Base-by-base conservation (phyloP, 805 yeast genomes). In the Kluyveromyces wickerhamii region DNA sequence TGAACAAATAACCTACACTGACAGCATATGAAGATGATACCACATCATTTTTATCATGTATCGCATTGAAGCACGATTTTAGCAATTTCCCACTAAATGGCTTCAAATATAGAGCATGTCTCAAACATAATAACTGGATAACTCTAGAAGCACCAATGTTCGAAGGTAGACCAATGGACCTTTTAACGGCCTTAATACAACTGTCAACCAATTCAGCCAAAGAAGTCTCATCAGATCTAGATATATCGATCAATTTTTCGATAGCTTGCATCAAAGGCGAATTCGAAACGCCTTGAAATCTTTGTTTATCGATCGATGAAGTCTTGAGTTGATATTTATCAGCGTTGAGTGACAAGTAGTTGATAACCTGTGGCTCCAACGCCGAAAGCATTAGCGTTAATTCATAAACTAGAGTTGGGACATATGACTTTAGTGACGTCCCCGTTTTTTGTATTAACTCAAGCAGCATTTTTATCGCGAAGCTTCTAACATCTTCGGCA, bases 241-340 rank as follows among this genome's bases (percentile, higher is more conserved):
- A 46, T 18, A 73, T 49, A 29, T 73, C 79, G 39, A 88, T 58
- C 41, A 88, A 54, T 32, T 66, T 72, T 43, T 86, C 96, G 33
- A 88, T 67, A 0, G 94, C 80, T 36, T 78, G 87, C 88, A 86
- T 83, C 63, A 88, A 71, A 0, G 97, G 96, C 0, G 96, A 88
- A 18, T 69, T 65, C 0, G 89, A 77, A 21, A 92, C 69, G 28
- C 81, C 72, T 38, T 76, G 79, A 35, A 79, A 60, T 48, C 97
- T 69, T 34, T 77, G 76, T 0, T 84, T 75, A 56, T 92, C 96
- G 40, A 89, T 74, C 25, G 76, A 83, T 38, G 73, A 71, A 6
- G 76, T 63, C 34, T 75, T 77, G 39, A 87, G 53, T 27, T 87
- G 86, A 52, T 81, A 87, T 54, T 87, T 89, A 39, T 77, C 88